phyloP scores from a whole-genome alignment of 1,284 basidiomycete genomes.

The Moniliophthora roreri region DNA sequence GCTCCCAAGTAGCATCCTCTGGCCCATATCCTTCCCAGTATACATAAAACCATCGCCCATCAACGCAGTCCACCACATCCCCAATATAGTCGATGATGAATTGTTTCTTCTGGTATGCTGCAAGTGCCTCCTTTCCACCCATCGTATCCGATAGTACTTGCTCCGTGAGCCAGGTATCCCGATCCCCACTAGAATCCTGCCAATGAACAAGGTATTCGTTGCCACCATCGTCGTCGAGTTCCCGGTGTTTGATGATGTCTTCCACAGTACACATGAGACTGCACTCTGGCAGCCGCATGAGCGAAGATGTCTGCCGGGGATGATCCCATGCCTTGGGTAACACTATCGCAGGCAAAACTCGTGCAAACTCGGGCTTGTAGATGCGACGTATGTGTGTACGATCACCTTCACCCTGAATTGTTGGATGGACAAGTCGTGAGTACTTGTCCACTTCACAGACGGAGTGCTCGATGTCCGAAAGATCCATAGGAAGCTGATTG shows the following conservation, averaged over 20 bases:
- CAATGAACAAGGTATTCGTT: conserved; percentile 34
- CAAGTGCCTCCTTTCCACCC: not conserved
- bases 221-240: conserved; percentile 16
- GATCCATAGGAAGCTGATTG: conserved; percentile 11
- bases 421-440: conserved; percentile 43
- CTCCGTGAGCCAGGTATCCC: not conserved
- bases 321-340: conserved; percentile 56
- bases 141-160: not conserved
- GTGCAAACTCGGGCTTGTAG: conserved; percentile 28
- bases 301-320: conserved; percentile 32
- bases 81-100: not conserved
- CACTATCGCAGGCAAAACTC: conserved; percentile 22
- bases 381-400: conserved; percentile 14
- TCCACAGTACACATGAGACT: conserved; percentile 27
- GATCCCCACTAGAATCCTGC: not conserved
- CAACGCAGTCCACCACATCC: not conserved
- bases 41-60: conserved; percentile 43
- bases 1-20: conserved; percentile 65
- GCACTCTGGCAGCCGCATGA: conserved; percentile 16
- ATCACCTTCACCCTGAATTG: conserved; percentile 29
- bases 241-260: conserved; percentile 36
- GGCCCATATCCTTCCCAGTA: conserved; percentile 62
- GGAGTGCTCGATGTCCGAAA: conserved; percentile 67
- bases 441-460: conserved; percentile 72
- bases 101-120: not conserved